A percentile compares a stretch with the other conserved stretches of the same genome.
phyloP scores from a whole-genome alignment of 1,284 basidiomycete genomes.

The Lentinula novae-zelandiae region DNA sequence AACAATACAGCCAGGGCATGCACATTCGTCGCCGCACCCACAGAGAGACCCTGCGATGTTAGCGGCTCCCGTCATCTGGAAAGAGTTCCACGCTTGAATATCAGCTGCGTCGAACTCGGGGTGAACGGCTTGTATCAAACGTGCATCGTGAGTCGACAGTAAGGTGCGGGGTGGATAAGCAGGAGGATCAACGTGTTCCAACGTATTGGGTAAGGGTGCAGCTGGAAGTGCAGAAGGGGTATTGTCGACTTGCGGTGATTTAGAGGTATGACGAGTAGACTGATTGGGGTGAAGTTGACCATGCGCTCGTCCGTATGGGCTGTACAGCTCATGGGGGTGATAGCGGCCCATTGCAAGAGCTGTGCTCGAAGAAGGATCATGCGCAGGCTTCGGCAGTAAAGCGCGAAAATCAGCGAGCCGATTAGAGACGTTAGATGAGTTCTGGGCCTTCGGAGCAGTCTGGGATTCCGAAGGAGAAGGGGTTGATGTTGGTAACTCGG shows the following conservation, averaged over 20 bases:
- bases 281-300: slow-evolving; percentile 32
- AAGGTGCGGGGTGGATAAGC: neutral
- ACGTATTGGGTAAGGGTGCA: neutral
- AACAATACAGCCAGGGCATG: slow-evolving; percentile 49
- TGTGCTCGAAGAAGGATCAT: slow-evolving; percentile 24
- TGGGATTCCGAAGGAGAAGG: slow-evolving; percentile 15
- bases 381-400: slow-evolving; percentile 44
- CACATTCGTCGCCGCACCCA: slow-evolving; percentile 49
- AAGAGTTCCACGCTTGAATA: slow-evolving; percentile 10
- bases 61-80: slow-evolving; percentile 5
- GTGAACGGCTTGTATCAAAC: neutral
- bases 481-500: slow-evolving; percentile 2
- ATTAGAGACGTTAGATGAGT: slow-evolving; percentile 41
- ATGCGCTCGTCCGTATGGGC: slow-evolving; percentile 62
- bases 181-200: neutral
- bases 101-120: slow-evolving; percentile 6
- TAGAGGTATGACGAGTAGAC: slow-evolving; percentile 17
- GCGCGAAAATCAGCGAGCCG: slow-evolving; percentile 55
- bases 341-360: slow-evolving; percentile 35
- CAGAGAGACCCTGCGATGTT: slow-evolving; percentile 32
- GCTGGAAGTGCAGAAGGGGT: neutral
- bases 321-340: slow-evolving; percentile 48
- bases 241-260: neutral
- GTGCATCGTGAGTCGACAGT: neutral
- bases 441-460: slow-evolving; percentile 16